These are phyloP conservation scores for Salix caprea DNA, from an alignment of 345 rosid species.

Conservation along the genomic window DNA sequence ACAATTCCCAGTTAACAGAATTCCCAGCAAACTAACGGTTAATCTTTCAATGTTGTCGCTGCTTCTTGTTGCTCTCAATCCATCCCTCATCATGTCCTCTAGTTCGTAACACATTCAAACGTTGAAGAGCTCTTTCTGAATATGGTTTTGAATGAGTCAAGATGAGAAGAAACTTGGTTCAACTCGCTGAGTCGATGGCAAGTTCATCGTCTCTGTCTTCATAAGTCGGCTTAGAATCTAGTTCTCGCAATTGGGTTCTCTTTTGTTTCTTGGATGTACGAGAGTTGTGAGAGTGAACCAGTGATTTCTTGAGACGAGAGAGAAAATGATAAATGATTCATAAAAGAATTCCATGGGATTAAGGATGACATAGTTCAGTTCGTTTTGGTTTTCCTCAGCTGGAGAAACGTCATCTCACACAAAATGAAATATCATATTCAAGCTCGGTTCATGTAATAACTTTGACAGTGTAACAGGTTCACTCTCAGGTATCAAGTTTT, in stretches of 20 bases:
- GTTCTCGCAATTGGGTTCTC: slow-evolving; percentile 33
- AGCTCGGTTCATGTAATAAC: not conserved
- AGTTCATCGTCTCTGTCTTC: not conserved
- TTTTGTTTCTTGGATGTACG: slow-evolving; percentile 44
- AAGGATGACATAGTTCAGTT: not conserved
- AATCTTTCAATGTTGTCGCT: too few relatives aligned
- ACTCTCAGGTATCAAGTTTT: not conserved
- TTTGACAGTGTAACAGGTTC: not conserved
- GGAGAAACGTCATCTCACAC: not conserved
- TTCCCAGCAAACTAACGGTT: too few relatives aligned
- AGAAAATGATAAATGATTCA: slow-evolving; percentile 38
- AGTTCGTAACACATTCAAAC: slow-evolving; percentile 33
- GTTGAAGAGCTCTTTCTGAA: slow-evolving; percentile 54
- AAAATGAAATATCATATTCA: not conserved
- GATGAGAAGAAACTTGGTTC: slow-evolving; percentile 13
- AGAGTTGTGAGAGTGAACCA: slow-evolving; percentile 28
- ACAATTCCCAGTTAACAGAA: too few relatives aligned
- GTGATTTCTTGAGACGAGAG: slow-evolving; percentile 39
- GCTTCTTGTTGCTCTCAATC: too few relatives aligned
- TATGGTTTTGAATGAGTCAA: slow-evolving; percentile 38
- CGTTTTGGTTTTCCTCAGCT: not conserved
- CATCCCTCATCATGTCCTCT: too few relatives aligned
- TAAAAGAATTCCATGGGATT: slow-evolving; percentile 21
- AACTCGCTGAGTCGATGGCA: slow-evolving; percentile 18
- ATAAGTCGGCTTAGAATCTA: slow-evolving; percentile 29